A percentile compares a stretch with the other conserved stretches of the same genome.
Conservation (phyloP, 148 eudicot genomes). For the Euryodendron excelsum region DNA sequence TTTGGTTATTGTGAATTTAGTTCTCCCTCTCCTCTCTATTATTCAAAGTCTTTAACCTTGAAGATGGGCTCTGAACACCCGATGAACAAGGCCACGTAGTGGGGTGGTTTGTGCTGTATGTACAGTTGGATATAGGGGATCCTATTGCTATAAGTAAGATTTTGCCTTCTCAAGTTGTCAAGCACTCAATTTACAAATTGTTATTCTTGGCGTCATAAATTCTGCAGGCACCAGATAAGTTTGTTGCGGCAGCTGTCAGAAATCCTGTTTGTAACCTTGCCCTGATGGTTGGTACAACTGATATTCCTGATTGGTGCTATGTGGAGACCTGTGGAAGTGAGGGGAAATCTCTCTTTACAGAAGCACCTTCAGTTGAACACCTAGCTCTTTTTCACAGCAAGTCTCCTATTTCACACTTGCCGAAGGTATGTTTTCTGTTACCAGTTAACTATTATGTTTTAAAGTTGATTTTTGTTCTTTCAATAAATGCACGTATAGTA, state of each 20-base stretch:
- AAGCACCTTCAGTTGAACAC: constrained; percentile 70
- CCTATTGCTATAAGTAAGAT: not conserved
- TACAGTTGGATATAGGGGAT: not conserved
- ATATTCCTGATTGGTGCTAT: constrained; percentile 96
- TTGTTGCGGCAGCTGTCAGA: constrained; percentile 81
- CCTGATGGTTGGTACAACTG: constrained; percentile 85
- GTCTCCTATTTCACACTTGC: constrained; percentile 76
- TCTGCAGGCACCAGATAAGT: constrained; percentile 85
- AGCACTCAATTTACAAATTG: constrained; percentile 4
- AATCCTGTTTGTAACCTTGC: constrained; percentile 90
- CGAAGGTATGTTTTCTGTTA: constrained; percentile 50
- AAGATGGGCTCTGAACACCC: not conserved
- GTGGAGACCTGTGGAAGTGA: constrained; percentile 67
- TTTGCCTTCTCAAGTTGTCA: not conserved
- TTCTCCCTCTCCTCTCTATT: not conserved
- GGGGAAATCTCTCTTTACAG: constrained; percentile 52
- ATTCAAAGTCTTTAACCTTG: constrained; percentile 2
- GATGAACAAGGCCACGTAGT: not conserved
- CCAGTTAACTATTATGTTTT: not conserved
- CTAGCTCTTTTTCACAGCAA: constrained; percentile 47
- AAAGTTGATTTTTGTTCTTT: not conserved
- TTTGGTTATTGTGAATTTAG: not conserved
- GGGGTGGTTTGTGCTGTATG: not conserved
- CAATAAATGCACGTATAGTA: not conserved
- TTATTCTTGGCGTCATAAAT: constrained; percentile 8